Percentiles rank a stretch among this genome's conserved stretches.
phyloP scores from a whole-genome alignment of 2,329 filamentous ascomycete genomes.

The Neonectria magnoliae region DNA sequence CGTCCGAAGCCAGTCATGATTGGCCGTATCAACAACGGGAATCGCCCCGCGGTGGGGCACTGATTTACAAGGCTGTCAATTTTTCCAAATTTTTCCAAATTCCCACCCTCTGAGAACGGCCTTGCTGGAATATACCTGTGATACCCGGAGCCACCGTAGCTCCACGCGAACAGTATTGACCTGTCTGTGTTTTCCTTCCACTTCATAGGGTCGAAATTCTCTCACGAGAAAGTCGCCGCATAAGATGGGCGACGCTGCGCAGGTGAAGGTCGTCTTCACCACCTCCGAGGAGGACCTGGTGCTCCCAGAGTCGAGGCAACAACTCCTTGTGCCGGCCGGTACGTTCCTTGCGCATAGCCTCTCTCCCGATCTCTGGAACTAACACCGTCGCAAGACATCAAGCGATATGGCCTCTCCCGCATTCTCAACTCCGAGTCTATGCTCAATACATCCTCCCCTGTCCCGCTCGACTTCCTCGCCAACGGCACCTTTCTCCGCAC shows the following conservation, averaged over 20 bases:
- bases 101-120: conserved; percentile 26
- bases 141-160: conserved; percentile 30
- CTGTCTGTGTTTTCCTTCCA: neutral
- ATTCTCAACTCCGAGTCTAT: conserved; percentile 78
- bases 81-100: conserved; percentile 42
- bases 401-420: conserved; percentile 75
- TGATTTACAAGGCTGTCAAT: conserved; percentile 39
- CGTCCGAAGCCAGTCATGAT: conserved; percentile 6
- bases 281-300: conserved; percentile 70
- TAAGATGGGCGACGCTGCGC: conserved; percentile 56
- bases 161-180: conserved; percentile 15
- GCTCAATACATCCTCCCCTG: conserved; percentile 70
- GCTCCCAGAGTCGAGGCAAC: conserved; percentile 69
- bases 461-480: conserved; percentile 94
- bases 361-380: neutral
- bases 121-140: conserved; percentile 17
- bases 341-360: conserved; percentile 18
- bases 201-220: neutral
- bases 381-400: conserved; percentile 60
- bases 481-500: conserved; percentile 92
- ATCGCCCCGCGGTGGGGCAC: conserved; percentile 38
- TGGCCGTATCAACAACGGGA: neutral
- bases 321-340: conserved; percentile 72
- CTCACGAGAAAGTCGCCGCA: neutral
- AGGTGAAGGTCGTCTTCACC: conserved; percentile 75